Base-by-base conservation (phyloP, 176 grass and related monocot species). In the Triticum timopheevii region DNA sequence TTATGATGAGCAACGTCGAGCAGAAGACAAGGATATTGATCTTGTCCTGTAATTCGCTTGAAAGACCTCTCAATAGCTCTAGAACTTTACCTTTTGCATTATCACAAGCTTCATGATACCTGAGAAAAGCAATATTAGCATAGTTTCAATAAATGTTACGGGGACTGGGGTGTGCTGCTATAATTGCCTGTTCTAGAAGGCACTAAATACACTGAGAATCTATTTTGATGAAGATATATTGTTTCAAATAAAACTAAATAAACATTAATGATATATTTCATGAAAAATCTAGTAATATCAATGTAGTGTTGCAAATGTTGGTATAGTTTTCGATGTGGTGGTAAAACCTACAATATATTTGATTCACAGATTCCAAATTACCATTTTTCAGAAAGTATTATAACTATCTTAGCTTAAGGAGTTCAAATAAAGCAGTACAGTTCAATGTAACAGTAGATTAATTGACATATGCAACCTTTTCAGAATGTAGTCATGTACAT, bases 41-140 rank as follows among this genome's bases (percentile, higher is more conserved):
- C 80, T 94, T 94, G 56, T 77, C 91, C 77, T 98, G 96, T 59
- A 98, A 92, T 92, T 95, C 96, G 87, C 91, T 87, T 72, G 96
- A 95, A 77, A 98, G 92, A 65, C 85, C 91, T 90, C 93, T 94
- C 86, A 98, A 78, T 64, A 98, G 35, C 69, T 95, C 86, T 73
- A 95, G 15, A 95, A 98, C 88, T 92, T 95, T 95, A 82, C 31
- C 16, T 86, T 69, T 95, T 17, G 96, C 93, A n/a, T 81, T 84
- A 77, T 92, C 93, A 91, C 93, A 89, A 80, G 96, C 90, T 87
- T 95, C 93, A 84, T 98, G 91, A 83, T 98, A 98, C 86, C 96
- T 98, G 83, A 85, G 76, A 54, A 86, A 86, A 79, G 83, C 3
- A 91, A 81, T n/a, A 92, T 36, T 13, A 80, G 44, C 13, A 68